A percentile compares a stretch with the other conserved stretches of the same genome.
Conservation (phyloP, 352 stramenopile genomes). For the Peronospora belbahrii region DNA sequence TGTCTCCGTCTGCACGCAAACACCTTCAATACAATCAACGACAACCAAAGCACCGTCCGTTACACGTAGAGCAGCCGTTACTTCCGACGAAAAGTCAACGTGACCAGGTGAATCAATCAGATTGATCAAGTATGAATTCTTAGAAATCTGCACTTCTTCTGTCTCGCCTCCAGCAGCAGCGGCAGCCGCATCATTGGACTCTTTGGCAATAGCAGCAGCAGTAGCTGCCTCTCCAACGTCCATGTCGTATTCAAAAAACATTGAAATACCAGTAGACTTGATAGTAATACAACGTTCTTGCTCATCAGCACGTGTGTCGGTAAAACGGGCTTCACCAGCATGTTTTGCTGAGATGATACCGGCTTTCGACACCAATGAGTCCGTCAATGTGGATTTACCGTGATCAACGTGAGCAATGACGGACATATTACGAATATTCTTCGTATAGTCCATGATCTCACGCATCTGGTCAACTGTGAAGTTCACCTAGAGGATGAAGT, state of each 20-base stretch:
- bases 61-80: conserved; percentile 98
- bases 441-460: conserved; percentile 97
- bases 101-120: conserved; percentile 99
- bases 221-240: conserved; percentile 86
- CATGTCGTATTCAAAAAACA: conserved; percentile 99
- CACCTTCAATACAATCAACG: conserved; percentile 98
- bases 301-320: conserved; percentile 99
- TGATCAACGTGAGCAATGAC: conserved; percentile 99
- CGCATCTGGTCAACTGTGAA: conserved; percentile 99
- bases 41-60: conserved; percentile 99
- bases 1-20: conserved; percentile 99
- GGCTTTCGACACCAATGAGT: conserved; percentile 98
- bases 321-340: conserved; percentile 97
- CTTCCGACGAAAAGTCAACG: conserved; percentile 99
- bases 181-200: conserved; percentile 36
- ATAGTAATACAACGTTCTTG: conserved; percentile 99
- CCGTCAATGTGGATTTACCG: conserved; percentile 98
- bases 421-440: conserved; percentile 99
- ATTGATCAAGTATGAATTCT: conserved; percentile 99
- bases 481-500: too few species aligned
- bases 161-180: conserved; percentile 1
- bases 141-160: conserved; percentile 88
- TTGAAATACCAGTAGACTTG: conserved; percentile 99
- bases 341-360: conserved; percentile 99
- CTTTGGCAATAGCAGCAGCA: conserved; percentile 51